phyloP scores from a whole-genome alignment of 2,329 filamentous ascomycete genomes.

The Lachnellula arida region DNA sequence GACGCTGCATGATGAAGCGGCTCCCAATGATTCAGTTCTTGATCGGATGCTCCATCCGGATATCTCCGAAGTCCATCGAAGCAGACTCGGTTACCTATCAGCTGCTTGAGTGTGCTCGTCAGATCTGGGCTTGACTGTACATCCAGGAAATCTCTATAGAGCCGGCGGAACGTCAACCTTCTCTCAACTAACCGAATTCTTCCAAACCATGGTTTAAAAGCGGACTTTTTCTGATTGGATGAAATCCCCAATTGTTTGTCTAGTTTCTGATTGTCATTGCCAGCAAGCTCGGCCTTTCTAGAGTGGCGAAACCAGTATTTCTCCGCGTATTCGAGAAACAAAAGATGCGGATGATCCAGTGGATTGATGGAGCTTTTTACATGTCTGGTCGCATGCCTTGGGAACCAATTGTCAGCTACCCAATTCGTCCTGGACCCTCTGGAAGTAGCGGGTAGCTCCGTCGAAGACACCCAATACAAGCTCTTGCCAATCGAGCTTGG shows the following conservation, averaged over 20 bases:
- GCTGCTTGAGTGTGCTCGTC: not conserved
- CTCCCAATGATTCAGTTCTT: not conserved
- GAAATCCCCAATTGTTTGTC: not conserved
- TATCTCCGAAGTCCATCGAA: not conserved
- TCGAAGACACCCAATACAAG: not conserved
- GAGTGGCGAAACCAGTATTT: not conserved
- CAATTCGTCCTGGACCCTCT: not conserved
- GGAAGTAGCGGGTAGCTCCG: not conserved
- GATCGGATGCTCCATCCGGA: not conserved
- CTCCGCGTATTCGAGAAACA: not conserved
- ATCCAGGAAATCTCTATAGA: not conserved
- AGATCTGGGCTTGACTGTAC: not conserved
- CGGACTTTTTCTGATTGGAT: not conserved
- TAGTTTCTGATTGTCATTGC: not conserved
- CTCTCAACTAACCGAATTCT: not conserved
- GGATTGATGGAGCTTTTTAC: too few species aligned
- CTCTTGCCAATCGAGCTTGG: not conserved
- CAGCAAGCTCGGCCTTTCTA: not conserved
- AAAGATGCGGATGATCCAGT: not conserved
- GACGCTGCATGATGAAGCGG: not conserved
- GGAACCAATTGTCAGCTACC: not conserved
- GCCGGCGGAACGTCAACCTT: not conserved
- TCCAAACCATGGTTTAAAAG: not conserved
- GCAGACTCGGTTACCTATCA: not conserved
- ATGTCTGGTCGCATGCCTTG: not conserved